Percentiles rank a stretch among this genome's conserved stretches.
These are phyloP conservation scores for Guyanaporus albipodus DNA, from an alignment of 768 basidiomycete genomes.

Conservation along the genomic window DNA sequence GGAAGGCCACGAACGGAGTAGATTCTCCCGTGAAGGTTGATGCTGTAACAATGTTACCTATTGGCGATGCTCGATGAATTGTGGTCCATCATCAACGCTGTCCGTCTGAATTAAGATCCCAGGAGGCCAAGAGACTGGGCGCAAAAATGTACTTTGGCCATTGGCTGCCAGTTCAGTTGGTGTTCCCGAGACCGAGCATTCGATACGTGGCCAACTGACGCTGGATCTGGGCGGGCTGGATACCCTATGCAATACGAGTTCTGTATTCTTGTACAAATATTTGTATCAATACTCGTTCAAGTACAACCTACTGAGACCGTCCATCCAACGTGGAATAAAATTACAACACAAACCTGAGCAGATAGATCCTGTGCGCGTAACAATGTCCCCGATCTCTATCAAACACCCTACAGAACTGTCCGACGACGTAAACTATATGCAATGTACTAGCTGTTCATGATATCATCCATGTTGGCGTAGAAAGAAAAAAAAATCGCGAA, in stretches of 20 bases:
- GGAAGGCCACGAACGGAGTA: slow-evolving; percentile 12
- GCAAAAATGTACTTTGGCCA: slow-evolving; percentile 1
- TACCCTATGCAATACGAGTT: too few species aligned
- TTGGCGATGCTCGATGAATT: slow-evolving; percentile 7
- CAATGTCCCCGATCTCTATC: background rate
- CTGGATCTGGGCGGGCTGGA: background rate
- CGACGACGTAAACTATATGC: slow-evolving; percentile 5
- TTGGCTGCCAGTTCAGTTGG: background rate
- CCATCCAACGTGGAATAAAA: too few species aligned
- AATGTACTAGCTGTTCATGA: slow-evolving; percentile 2
- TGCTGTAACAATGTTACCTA: slow-evolving; percentile 1
- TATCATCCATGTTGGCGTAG: slow-evolving; percentile 6
- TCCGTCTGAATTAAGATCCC: slow-evolving; percentile 23
- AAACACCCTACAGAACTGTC: background rate
- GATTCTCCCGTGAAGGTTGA: slow-evolving; percentile 16
- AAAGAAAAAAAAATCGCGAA: slow-evolving; percentile 2
- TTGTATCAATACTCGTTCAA: too few species aligned
- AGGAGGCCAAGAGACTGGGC: slow-evolving; percentile 13
- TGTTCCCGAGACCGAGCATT: background rate
- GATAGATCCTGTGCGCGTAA: too few species aligned
- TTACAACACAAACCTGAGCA: too few species aligned
- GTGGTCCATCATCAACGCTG: background rate
- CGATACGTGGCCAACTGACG: slow-evolving; percentile 8
- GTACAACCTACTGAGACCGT: too few species aligned
- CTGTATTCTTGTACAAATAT: background rate